Base-by-base conservation (phyloP, 352 stramenopile species). In the Phytophthora citricola region DNA sequence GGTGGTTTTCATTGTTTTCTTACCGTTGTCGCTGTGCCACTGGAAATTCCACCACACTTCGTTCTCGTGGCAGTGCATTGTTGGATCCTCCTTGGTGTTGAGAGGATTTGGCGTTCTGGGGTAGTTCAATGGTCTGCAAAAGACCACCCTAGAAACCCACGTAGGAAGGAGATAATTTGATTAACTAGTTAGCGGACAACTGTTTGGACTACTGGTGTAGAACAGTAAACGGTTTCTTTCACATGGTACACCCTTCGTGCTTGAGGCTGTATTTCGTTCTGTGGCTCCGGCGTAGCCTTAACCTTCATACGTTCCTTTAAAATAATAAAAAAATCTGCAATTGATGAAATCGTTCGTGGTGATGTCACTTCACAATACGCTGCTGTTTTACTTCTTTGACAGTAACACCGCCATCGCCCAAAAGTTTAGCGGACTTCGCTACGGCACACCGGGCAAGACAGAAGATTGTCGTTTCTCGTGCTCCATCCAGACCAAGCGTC, bases 1-100 rank as follows among this genome's bases (percentile, higher is more conserved):
- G 6, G 71, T 83, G 4, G 55, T 77, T 14, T 85, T 84, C 60
- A 88, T 82, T 53, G 53, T 86, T 10, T 69, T 73, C n/a, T 58
- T 86, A 44, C 73, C 75, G 1, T 54, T 86, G 31, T 83, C 76
- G 20, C 57, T 88, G 26, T 75, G 22, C 79, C 79, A 11, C 50
- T 88, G 20, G 76, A 85, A 60, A 85, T 36, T 88, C 40, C 73
- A 88, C 55, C 58, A 73, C 36, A 81, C 74, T 0, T 38, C 62
- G 3, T 85, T 88, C 45, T 78, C 74, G 3, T 71, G 54, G 65
- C 50, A 84, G 63, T 83, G 79, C 44, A 71, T 88, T 26, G 50
- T 76, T 6, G 79, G 79, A 7, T 85, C 79, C 9, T 34, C 57
- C 5, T 56, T 85, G 38, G 76, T 88, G 20, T 83, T 88, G 71